Percentiles rank a stretch among this genome's conserved stretches.
These are phyloP conservation scores for Lentinula boryana DNA, from an alignment of 768 basidiomycete genomes.

Conservation along the genomic window DNA sequence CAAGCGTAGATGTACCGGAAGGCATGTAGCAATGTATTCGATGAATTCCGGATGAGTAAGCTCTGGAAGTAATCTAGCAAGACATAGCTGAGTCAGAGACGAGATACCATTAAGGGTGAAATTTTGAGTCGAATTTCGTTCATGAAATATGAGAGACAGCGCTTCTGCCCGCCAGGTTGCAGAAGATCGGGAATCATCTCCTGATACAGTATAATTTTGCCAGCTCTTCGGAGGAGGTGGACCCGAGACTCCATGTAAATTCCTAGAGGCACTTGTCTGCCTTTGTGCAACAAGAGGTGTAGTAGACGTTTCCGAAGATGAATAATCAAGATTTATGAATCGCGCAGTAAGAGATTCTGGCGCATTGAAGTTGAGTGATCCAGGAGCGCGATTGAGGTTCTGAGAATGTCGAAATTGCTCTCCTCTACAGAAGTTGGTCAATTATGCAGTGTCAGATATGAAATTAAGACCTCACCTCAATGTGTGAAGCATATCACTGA, in stretches of 20 bases:
- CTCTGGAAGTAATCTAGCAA: constrained; percentile 37
- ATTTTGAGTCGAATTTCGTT: constrained; percentile 9
- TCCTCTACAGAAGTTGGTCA: constrained; percentile 36
- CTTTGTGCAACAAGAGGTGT: not conserved
- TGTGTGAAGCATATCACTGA: constrained; percentile 46
- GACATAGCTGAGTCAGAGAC: constrained; percentile 50
- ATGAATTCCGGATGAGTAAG: constrained; percentile 36
- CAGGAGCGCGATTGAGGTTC: constrained; percentile 39
- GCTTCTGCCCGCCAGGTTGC: constrained; percentile 50
- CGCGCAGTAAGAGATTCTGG: constrained; percentile 25
- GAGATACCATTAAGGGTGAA: constrained; percentile 28
- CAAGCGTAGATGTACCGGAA: constrained; percentile 56
- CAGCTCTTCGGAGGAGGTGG: constrained; percentile 57
- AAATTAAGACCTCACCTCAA: constrained; percentile 33
- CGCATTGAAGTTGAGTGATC: constrained; percentile 36
- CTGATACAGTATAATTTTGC: constrained; percentile 25
- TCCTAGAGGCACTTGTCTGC: not conserved
- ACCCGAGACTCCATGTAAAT: constrained; percentile 24
- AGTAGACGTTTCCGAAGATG: constrained; percentile 8
- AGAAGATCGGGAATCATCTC: constrained; percentile 20
- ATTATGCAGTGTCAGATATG: not conserved
- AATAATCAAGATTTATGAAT: constrained; percentile 11
- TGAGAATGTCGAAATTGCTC: constrained; percentile 66
- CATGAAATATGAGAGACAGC: constrained; percentile 44
- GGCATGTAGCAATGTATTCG: constrained; percentile 37